Base-by-base conservation (phyloP, 2,329 filamentous ascomycete species). In the Fusarium denticulatum region DNA sequence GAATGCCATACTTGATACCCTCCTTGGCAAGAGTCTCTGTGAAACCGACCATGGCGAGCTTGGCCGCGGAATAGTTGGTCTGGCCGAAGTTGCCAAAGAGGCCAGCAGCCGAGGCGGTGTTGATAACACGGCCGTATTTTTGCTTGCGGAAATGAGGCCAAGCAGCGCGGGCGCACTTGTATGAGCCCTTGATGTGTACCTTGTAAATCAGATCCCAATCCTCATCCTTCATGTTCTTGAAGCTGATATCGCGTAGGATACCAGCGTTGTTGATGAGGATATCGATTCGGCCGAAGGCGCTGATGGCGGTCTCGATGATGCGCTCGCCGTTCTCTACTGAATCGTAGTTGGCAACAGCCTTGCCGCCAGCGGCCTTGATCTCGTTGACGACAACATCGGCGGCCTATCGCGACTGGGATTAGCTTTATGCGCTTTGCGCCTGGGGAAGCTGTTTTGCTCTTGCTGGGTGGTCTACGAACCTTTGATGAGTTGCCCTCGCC, bases 91-190 rank as follows among this genome's bases (percentile, higher is more conserved):
- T 96, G 80, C 96, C 96, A 82, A 97, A 98, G 60, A 99, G 88
- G 79, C 96, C 96, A 71, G 96, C 95, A 64, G 95, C 95, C n/a
- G 96, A 98, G 42, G 96, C 91, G 30, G 96, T 98, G 88, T 97
- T 98, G 86, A 99, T 97, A 76, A 99, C 88, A 79, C 96, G 91
- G 73, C 96, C 96, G 82, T 94, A 99, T 90, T 98, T 98, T 86
- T 99, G 96, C 87, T 98, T 98, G 81, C 96, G 90, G 89, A 99
- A 98, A 85, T 98, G 88, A 68, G 96, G 95, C 96, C 96, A 99
- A 59, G 96, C 96, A 72, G 96, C 96, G 83, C 91, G 92, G 70
- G 96, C 89, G 83, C 94, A 97, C 90, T 97, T 98, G 89, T 97
- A 99, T 80, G 95, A 92, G 78, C 96, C 96, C 81, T 91, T 93